Evolutionary conservation across 1,284 basidiomycete genomes (phyloP).

Genomic region (Farysia itapuensis): DNA sequence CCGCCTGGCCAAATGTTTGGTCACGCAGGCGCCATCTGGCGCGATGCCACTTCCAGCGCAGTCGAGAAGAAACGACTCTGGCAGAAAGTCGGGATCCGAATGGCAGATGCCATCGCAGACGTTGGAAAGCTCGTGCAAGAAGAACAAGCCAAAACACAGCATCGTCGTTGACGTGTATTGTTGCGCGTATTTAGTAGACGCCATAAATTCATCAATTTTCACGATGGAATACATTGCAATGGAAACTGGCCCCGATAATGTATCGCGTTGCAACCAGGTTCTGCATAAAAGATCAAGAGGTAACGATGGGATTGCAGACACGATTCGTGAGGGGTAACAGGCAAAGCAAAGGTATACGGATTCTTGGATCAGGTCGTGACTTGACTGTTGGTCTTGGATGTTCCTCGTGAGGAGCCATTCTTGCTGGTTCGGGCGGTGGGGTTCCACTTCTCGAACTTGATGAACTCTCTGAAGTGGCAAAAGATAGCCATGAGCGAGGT

Average conservation of each 20-base stretch:
- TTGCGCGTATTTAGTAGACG: too few relatives aligned
- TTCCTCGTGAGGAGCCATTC: neutral
- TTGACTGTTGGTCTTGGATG: conserved; percentile 14
- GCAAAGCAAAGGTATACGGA: neutral
- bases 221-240: too few relatives aligned
- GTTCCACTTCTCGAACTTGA: conserved; percentile 49
- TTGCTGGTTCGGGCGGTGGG: conserved; percentile 25
- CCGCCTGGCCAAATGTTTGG: conserved; percentile 46
- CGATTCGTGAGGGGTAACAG: neutral
- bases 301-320: too few relatives aligned
- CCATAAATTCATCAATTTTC: too few relatives aligned
- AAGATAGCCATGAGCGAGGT: conserved; percentile 43
- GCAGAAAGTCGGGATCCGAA: conserved; percentile 24
- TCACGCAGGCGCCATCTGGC: conserved; percentile 46
- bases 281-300: too few relatives aligned
- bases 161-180: too few relatives aligned
- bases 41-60: conserved; percentile 30
- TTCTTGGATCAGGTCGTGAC: too few relatives aligned
- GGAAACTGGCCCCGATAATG: too few relatives aligned
- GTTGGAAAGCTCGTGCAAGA: conserved; percentile 24
- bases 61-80: conserved; percentile 36
- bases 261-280: too few relatives aligned
- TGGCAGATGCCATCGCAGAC: conserved; percentile 35
- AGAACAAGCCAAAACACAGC: conserved; percentile 21
- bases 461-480: conserved; percentile 47